Evolutionary conservation across 176 grass and related monocot genomes (phyloP), one percentile per base, ranked within the genome.

Genomic region (Chrysopogon serrulatus): DNA sequence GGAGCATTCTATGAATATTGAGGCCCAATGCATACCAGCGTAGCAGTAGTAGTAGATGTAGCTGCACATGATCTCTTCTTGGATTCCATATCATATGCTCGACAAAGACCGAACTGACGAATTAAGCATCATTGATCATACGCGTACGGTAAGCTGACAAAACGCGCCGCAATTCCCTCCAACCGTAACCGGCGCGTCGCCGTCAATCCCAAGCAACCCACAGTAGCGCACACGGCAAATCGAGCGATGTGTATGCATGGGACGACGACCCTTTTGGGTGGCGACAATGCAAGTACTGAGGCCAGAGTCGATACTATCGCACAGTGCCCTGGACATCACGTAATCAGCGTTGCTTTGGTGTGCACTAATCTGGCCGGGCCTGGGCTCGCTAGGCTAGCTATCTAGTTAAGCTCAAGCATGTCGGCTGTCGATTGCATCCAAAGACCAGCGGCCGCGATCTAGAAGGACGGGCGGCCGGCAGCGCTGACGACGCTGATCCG

Each of bases 381-480:
- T 53, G 24, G 15, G 4, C 67, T 51, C 56, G 12, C 63, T 67
- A 26, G 33, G 23, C 21, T 16, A 3, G 19, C 40, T 79, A 3
- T 12, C 40, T 79, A 26, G 23, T 8, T 33, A 11, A 30, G 40
- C 41, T 85, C 87, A 81, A 85, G 85, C 64, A 89, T 86, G 88
- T 28, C 88, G 88, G 88, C 83, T 69, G 71, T 5, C 34, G 39
- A 28, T 54, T 71, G 78, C 78, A 36, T 77, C 87, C 83, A 69
- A 64, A 40, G 41, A 71, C 40, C 68, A 57, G 59, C 48, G 35
- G 15, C 42, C 37, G 83, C 76, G 80, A n/a, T n/a, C n/a, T n/a
- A 73, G 45, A 66, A 59, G 30, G 86, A 72, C 37, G 61, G 68
- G 43, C 40, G 39, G 39, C 11, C 9, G 86, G 47, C 47, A 16